Evolutionary conservation across 768 basidiomycete genomes (phyloP), one percentile per base, ranked within the genome.

Genomic region (Tephrocybe sp.): DNA sequence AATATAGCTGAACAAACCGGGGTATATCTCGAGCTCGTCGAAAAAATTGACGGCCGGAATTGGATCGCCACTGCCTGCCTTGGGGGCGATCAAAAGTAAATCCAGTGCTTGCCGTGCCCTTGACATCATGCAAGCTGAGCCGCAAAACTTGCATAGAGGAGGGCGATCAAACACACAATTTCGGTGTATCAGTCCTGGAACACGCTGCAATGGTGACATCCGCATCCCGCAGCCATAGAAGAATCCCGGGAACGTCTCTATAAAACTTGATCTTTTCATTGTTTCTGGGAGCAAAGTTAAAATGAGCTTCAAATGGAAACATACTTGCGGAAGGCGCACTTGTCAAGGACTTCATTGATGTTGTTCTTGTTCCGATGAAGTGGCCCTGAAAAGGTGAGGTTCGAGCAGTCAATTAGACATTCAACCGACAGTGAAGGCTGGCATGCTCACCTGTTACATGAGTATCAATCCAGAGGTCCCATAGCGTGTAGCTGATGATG

Each of bases 401-500:
- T 3, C 36, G 21, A 29, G 42, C 13, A 36, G 18, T 24, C 25
- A 30, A n/a, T 10, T 39, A 2, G 16, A 8, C 49, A n/a, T n/a
- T n/a, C n/a, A n/a, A n/a, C n/a, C n/a, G n/a, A n/a, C n/a, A n/a
- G n/a, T n/a, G 27, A 29, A 29, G 27, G 6, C 5, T 11, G 27
- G 11, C 27, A 11, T 29, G 27, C 61, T n/a, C 52, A 76, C 82
- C 79, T 37, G 75, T 69, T 44, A 88, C 74, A 62, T 91, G 86
- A 15, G 83, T 83, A 64, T 94, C 91, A 45, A 93, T 85, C 91
- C 90, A 92, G 13, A 92, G 71, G 49, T 85, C 79, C 91, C 90
- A 93, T 5, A 93, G 71, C 0, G 91, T 93, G 63, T 88, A 92
- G 61, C 90, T 91, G 53, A 29, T 6, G 50, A 40, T 15, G 12